phyloP scores from a whole-genome alignment of 192 early-diverging fungal species.

The Paraglomus occultum region DNA sequence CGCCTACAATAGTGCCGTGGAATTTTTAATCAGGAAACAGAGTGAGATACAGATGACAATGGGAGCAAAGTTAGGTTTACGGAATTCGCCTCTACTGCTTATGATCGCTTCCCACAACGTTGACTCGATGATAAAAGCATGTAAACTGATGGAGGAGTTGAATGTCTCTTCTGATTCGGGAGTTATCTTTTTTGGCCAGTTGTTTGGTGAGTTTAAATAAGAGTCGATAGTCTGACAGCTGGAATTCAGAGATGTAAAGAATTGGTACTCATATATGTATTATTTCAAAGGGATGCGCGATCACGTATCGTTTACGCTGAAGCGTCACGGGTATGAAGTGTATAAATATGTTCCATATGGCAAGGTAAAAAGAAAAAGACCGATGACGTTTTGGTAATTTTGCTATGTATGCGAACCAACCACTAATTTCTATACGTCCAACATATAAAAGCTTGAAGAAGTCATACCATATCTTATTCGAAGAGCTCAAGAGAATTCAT shows the following conservation, averaged over 20 bases:
- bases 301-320: conserved; percentile 79
- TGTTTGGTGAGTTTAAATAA: conserved; percentile 53
- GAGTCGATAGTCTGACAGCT: not conserved
- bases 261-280: not conserved
- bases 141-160: conserved; percentile 58
- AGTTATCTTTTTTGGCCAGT: conserved; percentile 87
- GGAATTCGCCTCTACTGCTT: conserved; percentile 59
- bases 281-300: conserved; percentile 79
- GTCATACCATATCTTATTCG: conserved; percentile 93
- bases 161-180: conserved; percentile 53
- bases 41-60: conserved; percentile 4
- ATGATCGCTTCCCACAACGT: conserved; percentile 91
- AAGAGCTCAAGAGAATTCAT: conserved; percentile 92
- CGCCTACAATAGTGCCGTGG: conserved; percentile 77
- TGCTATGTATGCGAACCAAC: not conserved
- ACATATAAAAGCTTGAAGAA: conserved; percentile 70
- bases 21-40: conserved; percentile 65
- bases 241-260: not conserved
- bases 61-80: conserved; percentile 22
- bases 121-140: conserved; percentile 65
- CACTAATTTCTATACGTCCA: too few relatives aligned
- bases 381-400: not conserved
- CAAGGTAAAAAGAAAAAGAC: conserved; percentile 20
- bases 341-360: conserved; percentile 97
- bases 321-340: conserved; percentile 68